phyloP scores from a whole-genome alignment of 768 basidiomycete species.

The Mycena kentingensis region DNA sequence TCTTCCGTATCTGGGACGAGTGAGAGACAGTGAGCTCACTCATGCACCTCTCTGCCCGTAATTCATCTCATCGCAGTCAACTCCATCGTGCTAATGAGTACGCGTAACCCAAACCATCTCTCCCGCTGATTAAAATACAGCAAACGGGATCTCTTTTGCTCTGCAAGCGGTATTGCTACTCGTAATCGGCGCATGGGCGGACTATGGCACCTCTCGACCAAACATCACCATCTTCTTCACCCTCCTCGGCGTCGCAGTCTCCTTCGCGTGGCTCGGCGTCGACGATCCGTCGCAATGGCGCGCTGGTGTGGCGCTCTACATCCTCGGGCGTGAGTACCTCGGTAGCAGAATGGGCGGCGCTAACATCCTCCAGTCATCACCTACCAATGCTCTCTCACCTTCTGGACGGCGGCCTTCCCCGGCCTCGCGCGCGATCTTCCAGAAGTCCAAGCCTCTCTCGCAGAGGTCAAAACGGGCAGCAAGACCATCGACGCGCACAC shows the following conservation, averaged over 20 bases:
- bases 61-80: slow-evolving; percentile 49
- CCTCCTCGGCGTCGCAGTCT: slow-evolving; percentile 61
- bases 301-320: slow-evolving; percentile 60
- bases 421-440: slow-evolving; percentile 71
- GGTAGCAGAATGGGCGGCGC: background rate
- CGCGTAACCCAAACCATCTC: too few relatives aligned
- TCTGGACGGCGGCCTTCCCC: slow-evolving; percentile 85
- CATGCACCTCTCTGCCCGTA: background rate
- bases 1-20: slow-evolving; percentile 61
- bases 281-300: slow-evolving; percentile 66
- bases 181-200: slow-evolving; percentile 75
- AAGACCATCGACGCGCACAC: slow-evolving; percentile 61
- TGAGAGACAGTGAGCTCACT: slow-evolving; percentile 55
- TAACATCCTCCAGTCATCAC: slow-evolving; percentile 54
- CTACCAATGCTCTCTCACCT: slow-evolving; percentile 75
- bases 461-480: slow-evolving; percentile 38
- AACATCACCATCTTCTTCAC: slow-evolving; percentile 81
- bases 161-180: slow-evolving; percentile 70
- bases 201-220: slow-evolving; percentile 69
- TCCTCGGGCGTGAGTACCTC: slow-evolving; percentile 56
- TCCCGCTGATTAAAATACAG: slow-evolving; percentile 3
- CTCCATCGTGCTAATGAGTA: slow-evolving; percentile 75
- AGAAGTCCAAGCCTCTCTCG: slow-evolving; percentile 59
- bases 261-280: slow-evolving; percentile 79
- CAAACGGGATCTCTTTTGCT: slow-evolving; percentile 79